A percentile compares a stretch with the other conserved stretches of the same genome.
Evolutionary conservation across 495 filamentous ascomycete genomes (phyloP).

Genomic region (Talaromyces liani): DNA sequence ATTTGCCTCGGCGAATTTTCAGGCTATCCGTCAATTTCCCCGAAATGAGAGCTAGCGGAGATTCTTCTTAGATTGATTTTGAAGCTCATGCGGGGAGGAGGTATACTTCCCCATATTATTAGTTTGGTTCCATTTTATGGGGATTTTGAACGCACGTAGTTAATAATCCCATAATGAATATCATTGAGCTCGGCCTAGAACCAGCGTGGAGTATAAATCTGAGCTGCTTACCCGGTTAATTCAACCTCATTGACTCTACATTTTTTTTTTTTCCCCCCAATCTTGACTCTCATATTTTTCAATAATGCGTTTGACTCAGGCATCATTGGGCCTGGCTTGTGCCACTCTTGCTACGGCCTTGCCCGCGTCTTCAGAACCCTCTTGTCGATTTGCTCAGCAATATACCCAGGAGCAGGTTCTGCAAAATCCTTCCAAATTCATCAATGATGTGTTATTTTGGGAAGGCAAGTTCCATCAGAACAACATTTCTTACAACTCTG

Average conservation of each 20-base stretch:
- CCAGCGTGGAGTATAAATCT: neutral
- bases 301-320: neutral
- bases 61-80: neutral
- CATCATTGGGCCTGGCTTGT: slow-evolving; percentile 2
- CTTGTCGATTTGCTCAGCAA: slow-evolving; percentile 22
- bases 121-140: neutral
- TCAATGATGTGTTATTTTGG: slow-evolving; percentile 25
- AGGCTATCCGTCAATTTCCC: neutral
- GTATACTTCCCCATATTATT: neutral
- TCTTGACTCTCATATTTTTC: neutral
- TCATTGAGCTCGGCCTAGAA: neutral
- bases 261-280: too few relatives aligned
- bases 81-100: neutral
- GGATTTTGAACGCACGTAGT: neutral
- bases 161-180: neutral
- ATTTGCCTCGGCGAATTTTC: neutral
- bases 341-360: neutral
- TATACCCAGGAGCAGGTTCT: slow-evolving; percentile 20
- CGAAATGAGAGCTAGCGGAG: neutral
- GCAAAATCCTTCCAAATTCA: slow-evolving; percentile 15
- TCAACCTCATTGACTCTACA: neutral
- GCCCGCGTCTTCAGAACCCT: slow-evolving; percentile 10
- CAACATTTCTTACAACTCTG: slow-evolving; percentile 24
- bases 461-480: slow-evolving; percentile 29
- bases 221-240: neutral